Percentiles rank a stretch among this genome's conserved stretches.
Evolutionary conservation across 1,284 basidiomycete species (phyloP).

Genomic region (Mycena sp.): DNA sequence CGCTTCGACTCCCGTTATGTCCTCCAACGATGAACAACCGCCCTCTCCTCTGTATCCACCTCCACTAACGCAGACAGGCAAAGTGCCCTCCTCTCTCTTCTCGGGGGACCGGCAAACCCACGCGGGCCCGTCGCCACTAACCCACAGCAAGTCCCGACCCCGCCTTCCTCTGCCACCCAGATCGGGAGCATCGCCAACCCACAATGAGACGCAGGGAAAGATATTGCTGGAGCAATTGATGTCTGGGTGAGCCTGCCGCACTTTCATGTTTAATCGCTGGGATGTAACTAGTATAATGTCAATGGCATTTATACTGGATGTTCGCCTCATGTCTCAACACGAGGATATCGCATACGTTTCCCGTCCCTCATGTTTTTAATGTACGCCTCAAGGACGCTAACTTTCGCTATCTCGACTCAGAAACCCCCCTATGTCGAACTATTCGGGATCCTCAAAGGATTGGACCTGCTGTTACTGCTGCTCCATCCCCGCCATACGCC

Average conservation of each 20-base stretch:
- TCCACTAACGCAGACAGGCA: constrained; percentile 68
- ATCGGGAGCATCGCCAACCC: constrained; percentile 61
- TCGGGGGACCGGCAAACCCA: constrained; percentile 55
- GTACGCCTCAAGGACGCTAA: constrained; percentile 19
- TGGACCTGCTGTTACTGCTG: constrained; percentile 45
- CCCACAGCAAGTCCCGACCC: constrained; percentile 69
- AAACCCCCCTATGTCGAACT: constrained; percentile 61
- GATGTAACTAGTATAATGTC: no score
- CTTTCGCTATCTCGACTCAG: constrained; percentile 48
- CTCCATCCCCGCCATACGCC: constrained; percentile 59
- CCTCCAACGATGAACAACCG: constrained; percentile 60
- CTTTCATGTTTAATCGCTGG: constrained; percentile 19
- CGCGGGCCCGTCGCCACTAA: constrained; percentile 36
- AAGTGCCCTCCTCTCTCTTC: constrained; percentile 75
- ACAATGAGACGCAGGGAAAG: constrained; percentile 75
- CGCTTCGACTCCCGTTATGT: constrained; percentile 62
- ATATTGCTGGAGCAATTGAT: constrained; percentile 81
- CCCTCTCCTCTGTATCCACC: constrained; percentile 49
- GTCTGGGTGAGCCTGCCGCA: constrained; percentile 68
- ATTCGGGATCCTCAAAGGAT: constrained; percentile 60
- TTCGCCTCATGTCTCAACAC: constrained; percentile 28
- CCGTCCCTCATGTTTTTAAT: no score
- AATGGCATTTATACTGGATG: constrained; percentile 12
- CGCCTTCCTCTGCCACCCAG: constrained; percentile 71
- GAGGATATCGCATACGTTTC: constrained; percentile 35